These are phyloP conservation scores for Penicillium cosmopolitanum DNA, from an alignment of 495 filamentous ascomycete species.

Conservation along the genomic window DNA sequence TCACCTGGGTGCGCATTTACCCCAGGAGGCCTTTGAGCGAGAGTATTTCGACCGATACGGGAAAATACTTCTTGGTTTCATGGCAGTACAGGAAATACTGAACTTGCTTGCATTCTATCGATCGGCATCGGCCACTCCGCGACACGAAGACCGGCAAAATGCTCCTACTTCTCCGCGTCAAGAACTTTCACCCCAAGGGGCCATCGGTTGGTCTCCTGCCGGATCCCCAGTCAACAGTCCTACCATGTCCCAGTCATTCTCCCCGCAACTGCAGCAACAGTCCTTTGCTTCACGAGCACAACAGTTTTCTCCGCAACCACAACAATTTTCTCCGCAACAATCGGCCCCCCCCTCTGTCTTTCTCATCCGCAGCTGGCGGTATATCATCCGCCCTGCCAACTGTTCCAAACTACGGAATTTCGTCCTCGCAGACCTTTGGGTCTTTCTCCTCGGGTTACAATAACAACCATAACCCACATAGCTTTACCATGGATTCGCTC, in stretches of 20 bases:
- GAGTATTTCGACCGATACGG: slow-evolving; percentile 50
- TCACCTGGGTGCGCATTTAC: slow-evolving; percentile 45
- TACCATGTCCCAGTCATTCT: slow-evolving; percentile 25
- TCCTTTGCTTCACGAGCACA: slow-evolving; percentile 13
- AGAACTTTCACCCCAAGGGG: slow-evolving; percentile 7
- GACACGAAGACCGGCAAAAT: slow-evolving; percentile 10
- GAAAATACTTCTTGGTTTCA: slow-evolving; percentile 45
- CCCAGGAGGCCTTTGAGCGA: slow-evolving; percentile 33
- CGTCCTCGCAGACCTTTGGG: slow-evolving; percentile 22
- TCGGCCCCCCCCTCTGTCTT: slow-evolving; percentile 28
- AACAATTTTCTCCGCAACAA: slow-evolving; percentile 25
- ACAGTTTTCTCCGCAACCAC: slow-evolving; percentile 26
- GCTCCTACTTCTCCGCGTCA: slow-evolving; percentile 7
- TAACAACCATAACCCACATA: slow-evolving; percentile 31
- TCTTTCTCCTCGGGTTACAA: slow-evolving; percentile 14
- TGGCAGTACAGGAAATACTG: slow-evolving; percentile 44
- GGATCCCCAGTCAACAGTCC: slow-evolving; percentile 21
- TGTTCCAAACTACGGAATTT: slow-evolving; percentile 28
- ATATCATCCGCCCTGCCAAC: slow-evolving; percentile 36
- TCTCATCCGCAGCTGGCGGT: slow-evolving; percentile 33
- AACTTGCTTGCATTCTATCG: slow-evolving; percentile 35
- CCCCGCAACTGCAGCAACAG: slow-evolving; percentile 7
- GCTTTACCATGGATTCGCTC: slow-evolving; percentile 43
- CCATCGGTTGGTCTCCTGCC: slow-evolving; percentile 20
- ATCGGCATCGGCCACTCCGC: not conserved